Percentiles rank a stretch among this genome's conserved stretches.
phyloP scores from a whole-genome alignment of 2,329 filamentous ascomycete genomes.

The Epichloe sp. region DNA sequence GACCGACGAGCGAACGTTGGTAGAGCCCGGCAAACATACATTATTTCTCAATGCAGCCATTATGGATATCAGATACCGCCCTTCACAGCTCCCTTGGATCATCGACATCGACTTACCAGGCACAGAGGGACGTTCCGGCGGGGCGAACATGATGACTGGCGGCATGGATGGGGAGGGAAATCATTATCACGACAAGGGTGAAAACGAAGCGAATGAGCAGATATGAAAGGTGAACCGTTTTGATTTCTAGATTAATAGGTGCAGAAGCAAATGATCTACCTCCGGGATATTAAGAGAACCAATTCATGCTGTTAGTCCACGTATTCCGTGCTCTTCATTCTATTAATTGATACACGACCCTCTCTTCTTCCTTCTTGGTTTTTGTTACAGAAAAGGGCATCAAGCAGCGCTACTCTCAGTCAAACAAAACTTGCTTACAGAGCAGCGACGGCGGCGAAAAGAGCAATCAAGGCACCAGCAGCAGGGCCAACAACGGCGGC shows the following conservation, averaged over 20 bases:
- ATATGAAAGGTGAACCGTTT: not conserved
- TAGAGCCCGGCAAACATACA: constrained; percentile 32
- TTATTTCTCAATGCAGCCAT: constrained; percentile 49
- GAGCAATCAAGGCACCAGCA: constrained; percentile 17
- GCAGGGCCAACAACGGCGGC: constrained; percentile 6
- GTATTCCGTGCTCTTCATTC: not conserved
- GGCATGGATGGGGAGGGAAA: too few species aligned
- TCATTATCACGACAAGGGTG: too few species aligned
- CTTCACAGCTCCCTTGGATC: constrained; percentile 38
- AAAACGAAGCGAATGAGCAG: not conserved
- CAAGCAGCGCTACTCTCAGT: not conserved
- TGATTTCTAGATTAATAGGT: constrained; percentile 1
- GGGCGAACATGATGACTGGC: not conserved
- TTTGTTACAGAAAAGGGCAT: not conserved
- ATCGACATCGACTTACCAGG: constrained; percentile 32
- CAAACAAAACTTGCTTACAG: constrained; percentile 14
- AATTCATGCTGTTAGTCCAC: not conserved
- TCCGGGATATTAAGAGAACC: not conserved
- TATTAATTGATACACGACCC: not conserved
- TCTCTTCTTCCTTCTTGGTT: not conserved
- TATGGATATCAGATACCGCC: constrained; percentile 27
- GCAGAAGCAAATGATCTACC: constrained; percentile 2
- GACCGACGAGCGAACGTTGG: constrained; percentile 16
- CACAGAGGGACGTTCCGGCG: not conserved
- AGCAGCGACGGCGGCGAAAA: constrained; percentile 19